A percentile compares a stretch with the other conserved stretches of the same genome.
Conservation (phyloP, 1,284 basidiomycete genomes). For the Trichosporon coremiiforme region DNA sequence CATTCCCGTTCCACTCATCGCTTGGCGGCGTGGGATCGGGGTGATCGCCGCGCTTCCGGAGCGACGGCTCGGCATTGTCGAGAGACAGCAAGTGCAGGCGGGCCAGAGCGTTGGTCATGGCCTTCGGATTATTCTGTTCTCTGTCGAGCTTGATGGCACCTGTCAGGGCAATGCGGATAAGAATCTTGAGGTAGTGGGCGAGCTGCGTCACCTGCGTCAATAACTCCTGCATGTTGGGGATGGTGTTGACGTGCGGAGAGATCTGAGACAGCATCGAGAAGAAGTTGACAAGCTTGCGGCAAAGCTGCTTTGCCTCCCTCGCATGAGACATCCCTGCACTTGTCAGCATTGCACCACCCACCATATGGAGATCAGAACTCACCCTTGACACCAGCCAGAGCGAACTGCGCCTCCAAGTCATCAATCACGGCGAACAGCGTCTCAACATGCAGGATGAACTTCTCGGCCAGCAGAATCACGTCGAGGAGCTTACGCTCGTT, state of each 20-base stretch:
- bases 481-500: conserved; percentile 95
- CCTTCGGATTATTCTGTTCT: conserved; percentile 77
- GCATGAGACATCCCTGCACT: conserved; percentile 90
- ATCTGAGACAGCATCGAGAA: conserved; percentile 84
- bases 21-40: conserved; percentile 29
- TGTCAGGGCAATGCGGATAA: conserved; percentile 96
- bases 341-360: conserved; percentile 23
- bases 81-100: conserved; percentile 88
- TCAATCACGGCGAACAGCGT: conserved; percentile 97
- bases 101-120: conserved; percentile 86
- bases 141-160: conserved; percentile 93
- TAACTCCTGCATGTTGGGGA: conserved; percentile 87
- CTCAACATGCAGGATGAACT: conserved; percentile 98
- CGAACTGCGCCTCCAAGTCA: conserved; percentile 88
- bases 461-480: conserved; percentile 96
- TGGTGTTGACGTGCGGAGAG: conserved; percentile 38
- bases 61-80: conserved; percentile 77
- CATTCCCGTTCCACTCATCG: conserved; percentile 31
- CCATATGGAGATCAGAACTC: conserved; percentile 36
- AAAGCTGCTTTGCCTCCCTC: conserved; percentile 96
- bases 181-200: conserved; percentile 98
- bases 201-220: conserved; percentile 97
- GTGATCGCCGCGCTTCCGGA: conserved; percentile 59
- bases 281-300: conserved; percentile 97
- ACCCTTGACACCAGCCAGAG: conserved; percentile 82